Evolutionary conservation across 2,329 filamentous ascomycete species (phyloP), one percentile per base, ranked within the genome.

Genomic region (Scortechinia acanthostroma): DNA sequence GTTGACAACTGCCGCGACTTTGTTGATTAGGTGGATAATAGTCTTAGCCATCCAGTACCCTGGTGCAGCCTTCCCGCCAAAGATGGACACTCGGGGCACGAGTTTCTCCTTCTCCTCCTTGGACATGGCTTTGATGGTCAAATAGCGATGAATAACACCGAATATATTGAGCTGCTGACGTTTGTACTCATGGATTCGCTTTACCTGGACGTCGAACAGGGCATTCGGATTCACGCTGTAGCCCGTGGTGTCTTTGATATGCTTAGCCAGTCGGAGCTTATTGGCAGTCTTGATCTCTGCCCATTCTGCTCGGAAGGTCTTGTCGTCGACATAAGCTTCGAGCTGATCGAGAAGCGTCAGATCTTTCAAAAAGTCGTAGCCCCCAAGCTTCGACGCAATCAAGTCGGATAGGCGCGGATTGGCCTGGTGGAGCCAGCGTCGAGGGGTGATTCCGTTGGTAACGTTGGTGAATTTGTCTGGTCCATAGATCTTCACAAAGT

Each of bases 1-100:
- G 71, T 98, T 98, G 54, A 98, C 85, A 2, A 97, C 87, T 15
- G 80, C 70, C 3, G 89, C 90, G 21, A 97, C 93, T 49, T 83
- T 85, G 70, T 96, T 97, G 72, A 98, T 83, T 47, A 98, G 77
- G 61, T 97, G 91, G 55, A 98, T 98, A 53, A 96, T 90, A 33
- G 93, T 94, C 78, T 98, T 98, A 28, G 93, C 93, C 93, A 97
- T 98, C 93, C 93, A 98, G 73, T 98, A 98, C 15, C 93, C 93
- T 0, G 93, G 93, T 2, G 93, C 93, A 21, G 93, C 93, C 70
- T 98, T 98, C 56, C 93, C 93, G 59, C 93, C 93, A 61, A 98
- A 97, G 63, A 98, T 94, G 47, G 87, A 93, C 6, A 97, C 93
- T 44, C 91, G 85, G 15, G 91, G 89, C 40, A 84, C 78, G 49